Evolutionary conservation across 83 land plant genomes (phyloP).

Genomic region (Diphasiastrum complanatum): DNA sequence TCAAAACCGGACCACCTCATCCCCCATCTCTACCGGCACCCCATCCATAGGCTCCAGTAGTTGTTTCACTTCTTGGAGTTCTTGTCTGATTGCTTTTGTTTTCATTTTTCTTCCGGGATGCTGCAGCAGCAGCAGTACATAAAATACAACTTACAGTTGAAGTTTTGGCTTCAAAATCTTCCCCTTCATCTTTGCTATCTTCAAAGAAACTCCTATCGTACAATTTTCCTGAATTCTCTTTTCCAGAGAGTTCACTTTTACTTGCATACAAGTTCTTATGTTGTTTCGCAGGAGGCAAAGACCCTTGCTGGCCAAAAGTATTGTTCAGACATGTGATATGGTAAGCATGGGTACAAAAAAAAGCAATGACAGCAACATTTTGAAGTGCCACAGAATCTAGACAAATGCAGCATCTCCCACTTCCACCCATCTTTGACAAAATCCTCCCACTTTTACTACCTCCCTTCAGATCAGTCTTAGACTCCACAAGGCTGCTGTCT

Average conservation of each 20-base stretch:
- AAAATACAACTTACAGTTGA: constrained; percentile 22
- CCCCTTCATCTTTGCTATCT: constrained; percentile 1
- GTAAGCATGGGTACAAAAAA: constrained; percentile 95
- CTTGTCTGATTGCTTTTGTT: not conserved
- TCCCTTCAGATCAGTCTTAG: not conserved
- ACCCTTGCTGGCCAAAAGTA: constrained; percentile 33
- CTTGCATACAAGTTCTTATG: too few relatives aligned
- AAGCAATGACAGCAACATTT: constrained; percentile 69
- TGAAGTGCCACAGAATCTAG: constrained; percentile 80
- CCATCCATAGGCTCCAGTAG: too few relatives aligned
- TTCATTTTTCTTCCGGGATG: constrained; percentile 5
- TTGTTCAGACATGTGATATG: constrained; percentile 71
- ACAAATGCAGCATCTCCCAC: constrained; percentile 86
- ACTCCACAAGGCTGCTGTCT: not conserved
- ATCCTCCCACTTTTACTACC: constrained; percentile 34
- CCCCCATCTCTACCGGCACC: too few relatives aligned
- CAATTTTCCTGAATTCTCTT: constrained; percentile 6
- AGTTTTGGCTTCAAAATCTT: constrained; percentile 4
- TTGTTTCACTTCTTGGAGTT: not conserved
- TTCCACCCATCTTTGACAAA: constrained; percentile 61
- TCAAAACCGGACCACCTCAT: too few relatives aligned
- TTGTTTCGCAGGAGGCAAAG: too few relatives aligned
- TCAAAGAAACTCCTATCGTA: not conserved
- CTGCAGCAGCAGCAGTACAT: constrained; percentile 23
- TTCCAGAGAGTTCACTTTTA: too few relatives aligned